Base-by-base conservation (phyloP, 108 stramenopile species). In the Nitzschia inconspicua region DNA sequence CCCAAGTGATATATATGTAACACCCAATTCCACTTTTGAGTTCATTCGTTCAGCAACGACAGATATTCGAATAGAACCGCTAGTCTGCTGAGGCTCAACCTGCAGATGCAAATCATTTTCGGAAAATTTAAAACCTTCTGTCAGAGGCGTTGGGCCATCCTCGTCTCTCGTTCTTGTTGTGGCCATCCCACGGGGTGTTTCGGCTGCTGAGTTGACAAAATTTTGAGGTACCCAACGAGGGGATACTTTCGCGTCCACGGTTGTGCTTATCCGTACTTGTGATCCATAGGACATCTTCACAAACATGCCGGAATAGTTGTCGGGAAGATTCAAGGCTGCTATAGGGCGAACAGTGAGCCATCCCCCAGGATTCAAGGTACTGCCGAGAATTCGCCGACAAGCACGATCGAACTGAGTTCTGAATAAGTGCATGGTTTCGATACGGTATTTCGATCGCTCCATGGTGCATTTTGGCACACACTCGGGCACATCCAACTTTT, bases 51-150 rank as follows among this genome's bases (percentile, higher is more conserved):
- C 85, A 30, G 86, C 88, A 39, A 92, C 63, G n/a, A 93, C 84
- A 14, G 84, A 74, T 7, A 93, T 72, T 23, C 76, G 72, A 43
- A 93, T 58, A 2, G 81, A 77, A 20, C 87, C 87, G 44, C 83
- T 88, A 37, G 89, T 95, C 66, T 90, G 80, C 35, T 89, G 86
- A 31, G 84, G 85, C 31, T 86, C 88, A 5, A 95, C 79, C 36
- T 72, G 68, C 11, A 95, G 44, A 11, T 72, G 60, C 32, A 90
- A 43, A 65, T 89, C 89, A 37, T 89, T 78, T 20, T 62, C 68
- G 39, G 25, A 66, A 47, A 57, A 59, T 37, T 66, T 66, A 67
- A 72, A 80, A 66, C 41, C 31, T n/a, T n/a, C n/a, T n/a, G n/a
- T n/a, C n/a, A n/a, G n/a, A n/a, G n/a, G n/a, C n/a, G n/a, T n/a